These are phyloP conservation scores for Solanum aculeatissimum DNA, from an alignment of 305 asterid genomes.

Conservation along the genomic window DNA sequence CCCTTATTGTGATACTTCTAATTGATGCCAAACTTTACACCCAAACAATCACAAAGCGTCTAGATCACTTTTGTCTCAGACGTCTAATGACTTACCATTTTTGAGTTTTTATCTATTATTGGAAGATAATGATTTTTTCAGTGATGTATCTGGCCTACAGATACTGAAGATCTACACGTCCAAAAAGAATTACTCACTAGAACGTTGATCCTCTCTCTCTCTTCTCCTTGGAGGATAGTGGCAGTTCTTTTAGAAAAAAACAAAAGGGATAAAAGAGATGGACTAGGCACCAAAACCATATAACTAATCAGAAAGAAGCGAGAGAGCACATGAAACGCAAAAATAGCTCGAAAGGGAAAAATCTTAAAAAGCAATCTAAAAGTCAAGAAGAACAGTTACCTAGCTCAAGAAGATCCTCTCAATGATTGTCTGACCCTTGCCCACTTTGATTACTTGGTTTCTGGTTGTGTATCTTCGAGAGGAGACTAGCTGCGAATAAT, in stretches of 20 bases:
- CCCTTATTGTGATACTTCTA: neutral
- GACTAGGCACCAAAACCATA: neutral
- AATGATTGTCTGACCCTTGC: slow-evolving; percentile 59
- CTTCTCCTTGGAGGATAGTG: neutral
- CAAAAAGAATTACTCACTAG: neutral
- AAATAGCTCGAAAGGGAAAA: neutral
- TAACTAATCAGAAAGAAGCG: neutral
- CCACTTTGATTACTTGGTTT: slow-evolving; percentile 58
- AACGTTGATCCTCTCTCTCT: neutral
- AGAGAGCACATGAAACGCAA: neutral
- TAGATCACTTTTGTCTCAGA: neutral
- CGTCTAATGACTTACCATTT: too few species aligned
- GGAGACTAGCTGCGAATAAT: slow-evolving; percentile 85
- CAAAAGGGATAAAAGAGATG: neutral
- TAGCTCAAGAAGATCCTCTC: slow-evolving; percentile 21
- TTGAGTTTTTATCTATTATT: too few species aligned
- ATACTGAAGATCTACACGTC: neutral
- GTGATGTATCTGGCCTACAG: neutral
- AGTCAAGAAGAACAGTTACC: slow-evolving; percentile 34
- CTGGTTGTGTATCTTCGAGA: slow-evolving; percentile 70
- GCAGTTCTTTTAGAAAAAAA: neutral
- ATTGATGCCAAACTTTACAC: neutral
- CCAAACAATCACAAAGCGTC: neutral
- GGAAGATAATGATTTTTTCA: too few species aligned
- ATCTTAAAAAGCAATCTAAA: neutral